phyloP scores from a whole-genome alignment of 345 rosid genomes.

The Salix viminalis region DNA sequence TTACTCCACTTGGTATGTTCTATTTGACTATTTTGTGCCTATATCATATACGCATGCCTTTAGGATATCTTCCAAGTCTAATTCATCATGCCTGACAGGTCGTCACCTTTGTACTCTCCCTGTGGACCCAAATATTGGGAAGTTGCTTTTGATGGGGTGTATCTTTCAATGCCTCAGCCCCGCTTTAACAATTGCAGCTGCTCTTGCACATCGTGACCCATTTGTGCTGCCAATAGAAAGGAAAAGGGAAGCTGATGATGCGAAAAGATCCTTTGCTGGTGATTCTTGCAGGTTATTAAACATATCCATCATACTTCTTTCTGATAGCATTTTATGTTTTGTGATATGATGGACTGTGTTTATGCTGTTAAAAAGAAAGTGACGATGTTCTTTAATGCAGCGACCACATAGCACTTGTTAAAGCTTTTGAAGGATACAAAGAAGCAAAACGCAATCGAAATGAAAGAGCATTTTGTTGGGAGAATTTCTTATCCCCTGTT shows the following conservation, averaged over 20 bases:
- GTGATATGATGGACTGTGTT: background rate
- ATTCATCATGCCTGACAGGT: conserved; percentile 40
- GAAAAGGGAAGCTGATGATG: conserved; percentile 86
- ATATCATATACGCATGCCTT: background rate
- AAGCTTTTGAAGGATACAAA: conserved; percentile 81
- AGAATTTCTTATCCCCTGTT: conserved; percentile 67
- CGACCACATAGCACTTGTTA: conserved; percentile 92
- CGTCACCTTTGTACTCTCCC: conserved; percentile 82
- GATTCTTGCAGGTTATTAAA: conserved; percentile 82
- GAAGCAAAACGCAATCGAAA: conserved; percentile 65
- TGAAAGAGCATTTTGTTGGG: conserved; percentile 81
- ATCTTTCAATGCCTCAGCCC: conserved; percentile 91
- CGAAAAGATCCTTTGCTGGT: conserved; percentile 83
- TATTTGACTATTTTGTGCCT: conserved; percentile 5
- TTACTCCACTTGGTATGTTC: conserved; percentile 82
- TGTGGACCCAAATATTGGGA: conserved; percentile 87
- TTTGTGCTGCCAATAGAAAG: conserved; percentile 81
- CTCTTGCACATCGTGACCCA: conserved; percentile 85
- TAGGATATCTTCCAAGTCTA: conserved; percentile 10
- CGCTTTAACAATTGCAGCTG: conserved; percentile 91
- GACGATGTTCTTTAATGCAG: conserved; percentile 40
- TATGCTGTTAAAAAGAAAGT: conserved; percentile 3
- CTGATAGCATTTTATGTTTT: background rate
- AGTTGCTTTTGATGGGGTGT: conserved; percentile 94
- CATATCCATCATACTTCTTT: background rate